phyloP scores from a whole-genome alignment of 805 yeast species.

The Nakazawaea siamensis region DNA sequence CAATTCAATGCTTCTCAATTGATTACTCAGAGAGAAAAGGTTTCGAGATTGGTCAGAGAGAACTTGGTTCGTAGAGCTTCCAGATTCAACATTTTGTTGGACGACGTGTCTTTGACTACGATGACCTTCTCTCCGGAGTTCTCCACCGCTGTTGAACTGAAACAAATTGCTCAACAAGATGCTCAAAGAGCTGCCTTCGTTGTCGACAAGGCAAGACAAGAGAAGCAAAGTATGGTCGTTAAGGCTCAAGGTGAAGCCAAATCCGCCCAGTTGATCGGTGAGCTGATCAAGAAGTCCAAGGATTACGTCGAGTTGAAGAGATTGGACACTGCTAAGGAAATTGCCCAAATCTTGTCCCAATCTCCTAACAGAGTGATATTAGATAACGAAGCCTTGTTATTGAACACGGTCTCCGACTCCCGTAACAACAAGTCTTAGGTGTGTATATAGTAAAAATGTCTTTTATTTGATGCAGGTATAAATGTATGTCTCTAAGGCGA shows the following conservation, averaged over 20 bases:
- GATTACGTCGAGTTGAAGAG: conserved; percentile 96
- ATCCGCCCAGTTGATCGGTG: conserved; percentile 97
- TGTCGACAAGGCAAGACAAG: conserved; percentile 95
- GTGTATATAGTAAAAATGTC: no score
- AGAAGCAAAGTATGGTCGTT: conserved; percentile 93
- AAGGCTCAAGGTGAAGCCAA: conserved; percentile 98
- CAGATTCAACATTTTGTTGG: conserved; percentile 78
- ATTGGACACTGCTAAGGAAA: conserved; percentile 94
- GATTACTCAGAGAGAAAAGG: conserved; percentile 98
- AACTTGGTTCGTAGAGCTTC: conserved; percentile 85
- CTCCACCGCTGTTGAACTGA: conserved; percentile 95
- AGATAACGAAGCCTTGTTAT: conserved; percentile 85
- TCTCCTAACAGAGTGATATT: conserved; percentile 90
- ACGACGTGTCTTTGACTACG: conserved; percentile 92
- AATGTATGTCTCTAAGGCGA: no score
- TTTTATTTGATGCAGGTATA: no score
- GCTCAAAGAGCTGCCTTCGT: conserved; percentile 97
- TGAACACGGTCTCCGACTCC: conserved; percentile 79
- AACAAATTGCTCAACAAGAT: conserved; percentile 98
- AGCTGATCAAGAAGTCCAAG: conserved; percentile 91
- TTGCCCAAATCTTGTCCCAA: conserved; percentile 73
- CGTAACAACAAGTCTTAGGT: conserved; percentile 31
- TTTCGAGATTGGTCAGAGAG: conserved; percentile 85
- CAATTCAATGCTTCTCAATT: conserved; percentile 97
- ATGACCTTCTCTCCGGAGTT: conserved; percentile 99